Conservation (phyloP, 2,329 filamentous ascomycete species). For the Stylonectria norvegica region DNA sequence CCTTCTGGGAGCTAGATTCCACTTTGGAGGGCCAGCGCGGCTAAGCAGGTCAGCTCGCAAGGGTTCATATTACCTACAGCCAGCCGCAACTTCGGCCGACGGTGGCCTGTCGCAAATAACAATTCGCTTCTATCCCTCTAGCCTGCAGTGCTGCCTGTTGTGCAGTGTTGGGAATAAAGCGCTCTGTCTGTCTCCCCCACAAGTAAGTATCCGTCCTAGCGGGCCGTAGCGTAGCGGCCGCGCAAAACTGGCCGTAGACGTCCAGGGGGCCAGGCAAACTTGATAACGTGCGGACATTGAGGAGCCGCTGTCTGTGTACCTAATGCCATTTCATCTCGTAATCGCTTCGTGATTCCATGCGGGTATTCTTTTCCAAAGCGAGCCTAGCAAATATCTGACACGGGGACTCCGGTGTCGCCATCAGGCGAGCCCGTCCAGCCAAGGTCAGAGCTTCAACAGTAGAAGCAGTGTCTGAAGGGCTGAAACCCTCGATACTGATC, state of each 20-base stretch:
- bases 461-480: too few relatives aligned
- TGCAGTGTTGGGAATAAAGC: slow-evolving; percentile 16
- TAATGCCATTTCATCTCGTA: slow-evolving; percentile 16
- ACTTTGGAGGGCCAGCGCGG: slow-evolving; percentile 11
- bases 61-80: slow-evolving; percentile 7
- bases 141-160: too few relatives aligned
- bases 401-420: neutral
- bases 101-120: too few relatives aligned
- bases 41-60: slow-evolving; percentile 10
- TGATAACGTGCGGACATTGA: slow-evolving; percentile 15
- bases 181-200: slow-evolving; percentile 16
- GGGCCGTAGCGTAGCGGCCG: slow-evolving; percentile 28
- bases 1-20: neutral
- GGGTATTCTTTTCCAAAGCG: slow-evolving; percentile 5
- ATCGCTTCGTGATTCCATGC: slow-evolving; percentile 19
- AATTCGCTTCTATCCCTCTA: too few relatives aligned
- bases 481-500: too few relatives aligned
- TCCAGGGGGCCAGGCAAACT: slow-evolving; percentile 8
- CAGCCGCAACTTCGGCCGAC: slow-evolving; percentile 8
- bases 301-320: slow-evolving; percentile 8
- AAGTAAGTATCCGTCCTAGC: slow-evolving; percentile 22
- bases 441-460: too few relatives aligned
- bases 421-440: too few relatives aligned
- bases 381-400: neutral
- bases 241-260: slow-evolving; percentile 16